phyloP scores from a whole-genome alignment of 768 basidiomycete genomes.

The Tulasnella sp. region DNA sequence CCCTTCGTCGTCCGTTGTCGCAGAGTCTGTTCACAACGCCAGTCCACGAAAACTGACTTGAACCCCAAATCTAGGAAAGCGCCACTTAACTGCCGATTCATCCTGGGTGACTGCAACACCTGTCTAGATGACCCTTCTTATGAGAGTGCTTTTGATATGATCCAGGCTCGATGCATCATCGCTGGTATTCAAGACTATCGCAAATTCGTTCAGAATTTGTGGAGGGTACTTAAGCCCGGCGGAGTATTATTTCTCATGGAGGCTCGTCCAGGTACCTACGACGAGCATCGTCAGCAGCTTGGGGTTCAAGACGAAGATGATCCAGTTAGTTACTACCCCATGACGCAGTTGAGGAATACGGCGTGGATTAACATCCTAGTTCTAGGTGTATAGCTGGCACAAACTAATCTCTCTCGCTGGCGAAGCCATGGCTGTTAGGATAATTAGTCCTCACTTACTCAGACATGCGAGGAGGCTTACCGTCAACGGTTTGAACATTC shows the following conservation, averaged over 20 bases:
- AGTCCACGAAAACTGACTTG: no score
- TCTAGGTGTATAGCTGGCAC: background rate
- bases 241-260: conserved; percentile 13
- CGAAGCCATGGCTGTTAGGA: background rate
- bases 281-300: conserved; percentile 6
- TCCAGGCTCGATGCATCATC: conserved; percentile 2
- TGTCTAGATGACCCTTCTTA: background rate
- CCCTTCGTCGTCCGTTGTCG: background rate
- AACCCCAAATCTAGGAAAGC: background rate
- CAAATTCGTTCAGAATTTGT: background rate
- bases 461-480: background rate
- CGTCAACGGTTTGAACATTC: background rate
- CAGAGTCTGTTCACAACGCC: no score
- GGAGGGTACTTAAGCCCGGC: background rate
- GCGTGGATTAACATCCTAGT: background rate
- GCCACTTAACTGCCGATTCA: conserved; percentile 19
- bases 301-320: conserved; percentile 6
- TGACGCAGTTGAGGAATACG: no score
- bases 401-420: background rate
- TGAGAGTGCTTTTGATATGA: conserved; percentile 14
- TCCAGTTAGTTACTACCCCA: background rate
- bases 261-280: background rate
- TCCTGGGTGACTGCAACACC: background rate
- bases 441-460: background rate
- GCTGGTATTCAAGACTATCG: conserved; percentile 3